Conservation (phyloP, 257 asterid genomes). For the Anisodus tanguticus region DNA sequence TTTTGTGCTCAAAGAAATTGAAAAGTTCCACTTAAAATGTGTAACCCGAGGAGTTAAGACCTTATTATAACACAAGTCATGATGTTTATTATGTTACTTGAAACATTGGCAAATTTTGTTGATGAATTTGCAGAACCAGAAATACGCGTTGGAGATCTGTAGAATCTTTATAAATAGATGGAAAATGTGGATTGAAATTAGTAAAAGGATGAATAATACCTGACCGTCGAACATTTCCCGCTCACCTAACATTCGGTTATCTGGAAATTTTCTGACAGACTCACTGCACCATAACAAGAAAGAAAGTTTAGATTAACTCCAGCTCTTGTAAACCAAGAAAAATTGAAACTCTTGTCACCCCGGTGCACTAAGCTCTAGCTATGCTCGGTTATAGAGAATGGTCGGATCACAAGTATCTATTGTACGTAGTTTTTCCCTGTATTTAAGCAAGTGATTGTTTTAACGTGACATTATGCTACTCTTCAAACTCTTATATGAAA, state of each 20-base stretch:
- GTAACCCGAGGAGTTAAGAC: neutral
- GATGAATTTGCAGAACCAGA: neutral
- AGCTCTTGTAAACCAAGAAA: neutral
- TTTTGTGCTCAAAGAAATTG: neutral
- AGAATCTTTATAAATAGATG: neutral
- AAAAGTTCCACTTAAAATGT: neutral
- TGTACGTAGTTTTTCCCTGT: too few species aligned
- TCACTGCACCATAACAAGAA: slow-evolving; percentile 45
- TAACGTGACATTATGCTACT: too few species aligned
- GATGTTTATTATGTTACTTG: neutral
- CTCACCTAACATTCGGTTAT: slow-evolving; percentile 79
- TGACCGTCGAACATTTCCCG: slow-evolving; percentile 64
- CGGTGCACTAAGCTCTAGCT: too few species aligned
- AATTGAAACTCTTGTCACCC: neutral
- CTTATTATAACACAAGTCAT: neutral
- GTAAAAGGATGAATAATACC: slow-evolving; percentile 38
- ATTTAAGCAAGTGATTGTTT: too few species aligned
- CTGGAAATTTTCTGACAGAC: slow-evolving; percentile 58
- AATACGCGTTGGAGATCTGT: neutral
- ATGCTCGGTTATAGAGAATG: too few species aligned
- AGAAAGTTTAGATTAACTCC: neutral
- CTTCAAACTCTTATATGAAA: neutral
- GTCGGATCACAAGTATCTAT: too few species aligned
- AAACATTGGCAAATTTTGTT: neutral
- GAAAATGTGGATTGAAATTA: neutral